Evolutionary conservation across 2,329 filamentous ascomycete species (phyloP), one percentile per base, ranked within the genome.

Genomic region (Diplocarpon rosae): DNA sequence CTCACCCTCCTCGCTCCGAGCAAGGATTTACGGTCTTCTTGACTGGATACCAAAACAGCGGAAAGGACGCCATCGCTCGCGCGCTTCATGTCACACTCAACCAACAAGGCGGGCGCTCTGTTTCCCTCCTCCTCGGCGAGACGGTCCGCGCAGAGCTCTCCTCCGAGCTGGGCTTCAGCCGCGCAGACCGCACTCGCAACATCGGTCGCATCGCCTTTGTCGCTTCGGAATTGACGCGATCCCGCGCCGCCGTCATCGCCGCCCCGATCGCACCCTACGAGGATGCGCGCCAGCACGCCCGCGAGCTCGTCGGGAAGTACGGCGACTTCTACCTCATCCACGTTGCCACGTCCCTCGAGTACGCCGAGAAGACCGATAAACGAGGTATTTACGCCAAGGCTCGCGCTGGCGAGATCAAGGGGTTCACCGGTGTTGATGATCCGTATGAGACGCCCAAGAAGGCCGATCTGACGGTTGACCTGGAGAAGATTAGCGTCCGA

Each of bases 1-100:
- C 90, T 57, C 92, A 96, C 73, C 92, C 90, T 39, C 80, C 93
- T 41, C 85, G 92, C 56, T 81, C 78, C 59, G 77, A 83, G 62
- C 93, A 98, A 73, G 92, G 92, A 53, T 98, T 98, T 78, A 96
- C 92, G 52, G 77, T 98, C 67, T 95, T 98, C 80, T 75, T 98
- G 54, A 96, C 92, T 2, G 92, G 92, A 50, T 95, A 92, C 75
- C 83, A 85, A 65, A 98, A 96, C 80, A 85, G 78, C 48, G 92
- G 92, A 68, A 98, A 98, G 73, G 90, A 96, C 67, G 85, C 92
- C 64, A 85, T 98, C 58, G 92, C 88, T 42, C 86, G 92, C 58
- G 92, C 92, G 34, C 76, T 98, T 50, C 92, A 98, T 69, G 87
- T 95, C 46, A 96, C 90, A 0, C 79, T 98, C 53, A 96, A 96